These are phyloP conservation scores for Fusarium pseudograminearum DNA, from an alignment of 2,329 filamentous ascomycete genomes.

Conservation along the genomic window DNA sequence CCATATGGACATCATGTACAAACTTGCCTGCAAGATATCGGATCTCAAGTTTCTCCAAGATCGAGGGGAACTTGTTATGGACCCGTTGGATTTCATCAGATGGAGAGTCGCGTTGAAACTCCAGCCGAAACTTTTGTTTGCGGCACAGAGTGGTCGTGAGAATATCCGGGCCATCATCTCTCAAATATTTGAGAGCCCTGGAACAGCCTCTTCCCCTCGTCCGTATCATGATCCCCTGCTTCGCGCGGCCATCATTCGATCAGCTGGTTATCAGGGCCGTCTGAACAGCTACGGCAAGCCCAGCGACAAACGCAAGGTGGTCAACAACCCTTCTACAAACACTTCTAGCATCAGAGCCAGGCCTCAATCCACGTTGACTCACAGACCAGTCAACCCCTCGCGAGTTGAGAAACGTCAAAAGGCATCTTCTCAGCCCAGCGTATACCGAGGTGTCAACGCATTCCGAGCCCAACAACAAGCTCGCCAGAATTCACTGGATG, in stretches of 20 bases:
- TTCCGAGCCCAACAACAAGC: constrained; percentile 36
- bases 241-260: constrained; percentile 47
- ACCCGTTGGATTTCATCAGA: constrained; percentile 55
- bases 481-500: neutral
- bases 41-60: constrained; percentile 48
- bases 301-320: constrained; percentile 7
- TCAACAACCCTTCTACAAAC: neutral
- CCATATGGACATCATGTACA: constrained; percentile 53
- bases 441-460: constrained; percentile 48
- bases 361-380: neutral
- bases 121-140: neutral
- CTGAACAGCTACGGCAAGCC: constrained; percentile 38
- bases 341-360: neutral
- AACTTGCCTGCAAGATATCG: constrained; percentile 51
- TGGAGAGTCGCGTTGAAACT: constrained; percentile 49
- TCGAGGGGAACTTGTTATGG: constrained; percentile 50
- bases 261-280: constrained; percentile 43
- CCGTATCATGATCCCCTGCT: constrained; percentile 48
- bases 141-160: constrained; percentile 12
- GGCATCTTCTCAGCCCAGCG: constrained; percentile 10
- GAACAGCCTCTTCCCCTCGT: neutral
- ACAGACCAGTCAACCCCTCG: neutral
- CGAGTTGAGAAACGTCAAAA: constrained; percentile 21
- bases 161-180: constrained; percentile 13
- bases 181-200: constrained; percentile 24